Evolutionary conservation across 495 filamentous ascomycete species (phyloP).

Genomic region (Cercophora newfieldiana): DNA sequence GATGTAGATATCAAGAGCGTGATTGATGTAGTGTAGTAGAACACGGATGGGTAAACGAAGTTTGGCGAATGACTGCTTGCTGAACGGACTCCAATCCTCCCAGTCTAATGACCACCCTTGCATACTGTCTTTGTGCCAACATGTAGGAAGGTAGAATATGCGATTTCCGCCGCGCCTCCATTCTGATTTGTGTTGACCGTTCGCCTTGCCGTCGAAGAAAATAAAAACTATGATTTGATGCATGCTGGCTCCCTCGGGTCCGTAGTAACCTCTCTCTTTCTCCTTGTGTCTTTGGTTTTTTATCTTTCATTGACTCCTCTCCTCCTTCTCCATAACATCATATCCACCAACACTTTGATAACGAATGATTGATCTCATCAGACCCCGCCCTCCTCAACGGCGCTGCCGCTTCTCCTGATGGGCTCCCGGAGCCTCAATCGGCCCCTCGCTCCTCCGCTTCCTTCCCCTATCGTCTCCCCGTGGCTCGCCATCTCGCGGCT

Average conservation of each 20-base stretch:
- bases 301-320: background rate
- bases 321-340: background rate
- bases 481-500: constrained; percentile 26
- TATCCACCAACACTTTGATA: background rate
- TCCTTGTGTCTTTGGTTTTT: too few relatives aligned
- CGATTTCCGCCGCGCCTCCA: background rate
- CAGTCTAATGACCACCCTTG: background rate
- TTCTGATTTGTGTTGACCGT: background rate
- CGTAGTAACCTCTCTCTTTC: background rate
- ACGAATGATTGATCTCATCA: background rate
- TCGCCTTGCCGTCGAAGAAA: background rate
- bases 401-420: constrained; percentile 38
- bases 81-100: background rate
- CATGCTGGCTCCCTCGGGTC: background rate
- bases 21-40: background rate
- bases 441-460: constrained; percentile 37
- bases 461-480: constrained; percentile 31
- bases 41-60: too few relatives aligned
- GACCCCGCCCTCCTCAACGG: constrained; percentile 22
- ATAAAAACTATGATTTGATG: background rate
- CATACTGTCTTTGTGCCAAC: background rate
- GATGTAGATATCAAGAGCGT: background rate
- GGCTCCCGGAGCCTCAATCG: constrained; percentile 17
- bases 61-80: background rate
- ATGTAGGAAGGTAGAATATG: background rate